Evolutionary conservation across 352 stramenopile genomes (phyloP), one percentile per base, ranked within the genome.

Genomic region (Globisporangium megalacanthum): DNA sequence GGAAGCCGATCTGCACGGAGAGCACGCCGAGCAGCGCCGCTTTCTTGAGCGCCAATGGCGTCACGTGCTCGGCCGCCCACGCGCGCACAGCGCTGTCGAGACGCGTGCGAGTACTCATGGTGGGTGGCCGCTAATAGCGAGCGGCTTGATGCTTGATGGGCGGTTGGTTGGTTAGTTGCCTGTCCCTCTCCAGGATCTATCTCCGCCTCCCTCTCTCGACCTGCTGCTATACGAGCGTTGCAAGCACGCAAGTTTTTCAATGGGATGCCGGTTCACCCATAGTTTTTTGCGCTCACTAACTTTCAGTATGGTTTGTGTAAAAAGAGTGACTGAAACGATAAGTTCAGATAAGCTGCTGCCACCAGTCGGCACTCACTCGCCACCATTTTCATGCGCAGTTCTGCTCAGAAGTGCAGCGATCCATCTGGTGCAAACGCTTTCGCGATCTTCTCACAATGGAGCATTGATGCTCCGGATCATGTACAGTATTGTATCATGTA

Each of bases 1-100:
- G 80, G 49, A 85, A 75, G 29, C 84, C 84, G 41, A 94, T 85
- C 61, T 92, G 82, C 42, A 89, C 57, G 48, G 79, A 79, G 22
- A 92, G 66, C 33, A 90, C 68, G 39, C 76, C 58, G 52, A 92
- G 67, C 63, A 94, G 66, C 64, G 65, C 58, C 51, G 69, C 53
- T 68, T 89, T 85, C 52, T 66, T 75, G n/a, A 75, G 39, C 56
- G 70, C 70, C 13, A 77, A 58, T 56, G 70, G 70, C 55, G 62
- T 81, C 62, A 70, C n/a, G 49, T 45, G 9, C 33, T 67, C 52
- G 44, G 41, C 39, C 47, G 31, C 41, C 22, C 46, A 51, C 7
- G 31, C 48, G 48, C 48, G 29, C 36, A 36, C 17, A 35, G 33
- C 25, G 25, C 17, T 19, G 17, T 20, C 13, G 7, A 14, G n/a